Base-by-base conservation (phyloP, 2,329 filamentous ascomycete species). In the Fusarium devonianum region DNA sequence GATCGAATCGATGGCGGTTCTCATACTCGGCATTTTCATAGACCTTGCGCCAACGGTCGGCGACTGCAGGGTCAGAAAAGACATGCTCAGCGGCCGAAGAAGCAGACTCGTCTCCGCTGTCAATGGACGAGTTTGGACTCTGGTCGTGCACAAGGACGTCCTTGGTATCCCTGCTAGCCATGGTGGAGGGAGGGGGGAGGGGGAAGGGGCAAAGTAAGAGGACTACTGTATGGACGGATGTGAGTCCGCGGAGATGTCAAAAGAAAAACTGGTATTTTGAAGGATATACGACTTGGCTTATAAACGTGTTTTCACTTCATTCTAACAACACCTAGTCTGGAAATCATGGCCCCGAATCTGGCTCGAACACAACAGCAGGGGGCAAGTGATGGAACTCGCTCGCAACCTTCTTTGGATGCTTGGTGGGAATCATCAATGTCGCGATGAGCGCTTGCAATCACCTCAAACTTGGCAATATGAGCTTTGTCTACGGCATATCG, bases 11-110 rank as follows among this genome's bases (percentile, higher is more conserved):
- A 63, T 87, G 83, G 1, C 77, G 71, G 13, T 84, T 84, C 67
- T 87, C 84, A 58, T 86, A 87, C 0, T 68, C 53, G 2, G 80
- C 79, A 6, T 77, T 76, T 53, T 84, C 80, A 51, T 84, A 85
- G 4, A 83, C 64, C 4, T 69, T 69, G 2, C 73, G 71, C 76
- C 80, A 85, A 58, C 80, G 75, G n/a, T 78, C 75, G 1, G 80
- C 79, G 2, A 80, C 70, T 3, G 72, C 70, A 3, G 78, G 75
- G 38, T 83, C 78, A 0, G 75, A 70, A 58, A 85, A 85, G 25
- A 72, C 44, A 34, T 78, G 74, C n/a, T 71, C 67, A 2, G 66
- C 55, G 1, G 57, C 50, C 0, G 66, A 64, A 6, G 52, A 44
- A 16, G 56, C 54, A 11, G 57, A 58, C 26, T 58, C 57, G 26